Conservation (phyloP, 1,139 yeast genomes). For the Hansenula sp. region DNA sequence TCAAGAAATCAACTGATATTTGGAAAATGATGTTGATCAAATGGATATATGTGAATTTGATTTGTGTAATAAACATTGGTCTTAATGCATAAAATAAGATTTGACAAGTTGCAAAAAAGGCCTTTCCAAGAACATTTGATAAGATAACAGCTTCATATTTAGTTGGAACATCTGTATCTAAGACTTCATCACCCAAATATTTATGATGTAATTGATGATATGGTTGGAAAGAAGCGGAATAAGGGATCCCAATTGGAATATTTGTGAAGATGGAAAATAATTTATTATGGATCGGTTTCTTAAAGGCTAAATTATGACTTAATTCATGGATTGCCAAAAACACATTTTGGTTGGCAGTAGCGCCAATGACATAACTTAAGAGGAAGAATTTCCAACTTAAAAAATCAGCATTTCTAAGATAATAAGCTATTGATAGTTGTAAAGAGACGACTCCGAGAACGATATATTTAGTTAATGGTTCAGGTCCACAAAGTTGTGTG, state of each 20-base stretch:
- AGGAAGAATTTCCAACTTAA: constrained; percentile 52
- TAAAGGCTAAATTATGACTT: constrained; percentile 83
- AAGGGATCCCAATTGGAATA: constrained; percentile 86
- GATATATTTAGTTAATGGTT: constrained; percentile 79
- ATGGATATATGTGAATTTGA: constrained; percentile 74
- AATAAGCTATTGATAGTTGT: constrained; percentile 62
- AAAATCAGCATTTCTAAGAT: constrained; percentile 53
- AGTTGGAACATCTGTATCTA: constrained; percentile 89
- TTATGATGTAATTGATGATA: constrained; percentile 91
- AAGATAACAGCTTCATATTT: constrained; percentile 67
- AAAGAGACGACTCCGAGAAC: constrained; percentile 58
- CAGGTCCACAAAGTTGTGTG: constrained; percentile 77
- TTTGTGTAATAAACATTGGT: constrained; percentile 80
- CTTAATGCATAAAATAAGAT: constrained; percentile 84
- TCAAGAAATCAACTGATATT: constrained; percentile 48
- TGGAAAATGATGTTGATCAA: constrained; percentile 65
- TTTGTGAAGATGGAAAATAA: constrained; percentile 75
- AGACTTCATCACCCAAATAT: constrained; percentile 79
- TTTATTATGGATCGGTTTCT: constrained; percentile 71
- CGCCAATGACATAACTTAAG: constrained; percentile 77
- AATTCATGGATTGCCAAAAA: constrained; percentile 88
- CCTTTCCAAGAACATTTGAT: constrained; percentile 78
- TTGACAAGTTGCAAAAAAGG: constrained; percentile 88
- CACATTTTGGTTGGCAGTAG: constrained; percentile 78
- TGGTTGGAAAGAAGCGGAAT: constrained; percentile 87